A percentile compares a stretch with the other conserved stretches of the same genome.
These are phyloP conservation scores for Lachnellula hyalina DNA, from an alignment of 2,329 filamentous ascomycete species.

Conservation along the genomic window DNA sequence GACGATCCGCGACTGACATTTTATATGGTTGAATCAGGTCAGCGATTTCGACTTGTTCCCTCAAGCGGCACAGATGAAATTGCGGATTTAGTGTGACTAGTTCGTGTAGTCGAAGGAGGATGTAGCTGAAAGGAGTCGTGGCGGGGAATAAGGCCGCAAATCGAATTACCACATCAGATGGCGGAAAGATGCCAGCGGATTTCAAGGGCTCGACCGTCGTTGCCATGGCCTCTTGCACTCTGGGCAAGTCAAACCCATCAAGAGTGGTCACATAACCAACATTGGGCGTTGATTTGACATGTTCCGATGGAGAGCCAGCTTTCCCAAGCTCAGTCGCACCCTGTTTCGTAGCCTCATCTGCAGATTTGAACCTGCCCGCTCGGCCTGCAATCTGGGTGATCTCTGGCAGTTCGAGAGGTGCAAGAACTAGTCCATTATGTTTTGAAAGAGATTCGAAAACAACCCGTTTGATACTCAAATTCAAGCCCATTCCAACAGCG, in stretches of 20 bases:
- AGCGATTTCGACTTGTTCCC: constrained; percentile 58
- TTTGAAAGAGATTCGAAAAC: constrained; percentile 79
- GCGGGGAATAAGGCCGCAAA: constrained; percentile 80
- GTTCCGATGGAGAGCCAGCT: background rate
- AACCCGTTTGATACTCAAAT: constrained; percentile 84
- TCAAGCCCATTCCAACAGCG: constrained; percentile 95
- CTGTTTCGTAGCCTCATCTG: constrained; percentile 46
- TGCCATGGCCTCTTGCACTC: constrained; percentile 58
- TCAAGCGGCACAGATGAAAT: constrained; percentile 66
- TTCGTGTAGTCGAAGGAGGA: constrained; percentile 70
- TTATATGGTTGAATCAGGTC: constrained; percentile 69
- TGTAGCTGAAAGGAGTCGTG: constrained; percentile 75
- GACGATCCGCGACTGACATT: constrained; percentile 67
- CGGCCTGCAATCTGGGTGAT: constrained; percentile 94
- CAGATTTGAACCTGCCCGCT: constrained; percentile 79
- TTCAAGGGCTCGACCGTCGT: constrained; percentile 60
- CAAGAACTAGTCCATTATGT: constrained; percentile 54
- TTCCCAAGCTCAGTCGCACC: background rate
- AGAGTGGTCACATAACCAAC: constrained; percentile 76
- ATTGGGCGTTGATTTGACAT: constrained; percentile 10
- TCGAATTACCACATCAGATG: constrained; percentile 62
- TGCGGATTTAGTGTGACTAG: constrained; percentile 53
- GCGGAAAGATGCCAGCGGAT: constrained; percentile 70
- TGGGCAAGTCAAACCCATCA: constrained; percentile 60
- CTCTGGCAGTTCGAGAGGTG: constrained; percentile 64